Base-by-base conservation (phyloP, 2,329 filamentous ascomycete genomes). In the Alternaria ventricosa region DNA sequence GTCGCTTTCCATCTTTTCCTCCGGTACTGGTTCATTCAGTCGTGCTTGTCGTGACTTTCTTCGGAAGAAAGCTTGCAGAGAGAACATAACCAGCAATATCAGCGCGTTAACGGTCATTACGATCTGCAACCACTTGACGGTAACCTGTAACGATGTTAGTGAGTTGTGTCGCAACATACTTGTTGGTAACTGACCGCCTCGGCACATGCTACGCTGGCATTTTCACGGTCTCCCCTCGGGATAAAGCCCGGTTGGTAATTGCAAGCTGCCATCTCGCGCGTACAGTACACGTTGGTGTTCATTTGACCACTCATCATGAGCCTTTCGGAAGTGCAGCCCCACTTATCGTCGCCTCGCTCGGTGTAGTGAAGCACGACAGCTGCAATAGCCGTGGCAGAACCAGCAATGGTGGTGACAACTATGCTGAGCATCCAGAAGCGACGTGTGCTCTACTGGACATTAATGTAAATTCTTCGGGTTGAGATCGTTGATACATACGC, bases 81-180 rank as follows among this genome's bases (percentile, higher is more conserved):
- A 57, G 44, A 76, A 76, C 50, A 78, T 56, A 13, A 55, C 61
- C n/a, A 76, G 61, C 18, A 72, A 60, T 6, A 68, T 27, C 9
- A 73, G 60, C 0, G 66, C 60, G 25, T 68, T 66, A 15, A 75
- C 10, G 4, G 74, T 59, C 9, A 78, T 49, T 18, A 72, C 56
- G 28, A 78, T 64, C 36, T 76, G 74, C 18, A 77, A 25, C 74
- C 74, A 78, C 49, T 77, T 77, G 6, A 73, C 71, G 15, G 68
- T 63, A 8, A 68, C 57, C 75, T 76, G 45, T 10, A 15, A 1
- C 4, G 1, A 25, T 64, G 30, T 64, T n/a, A 68, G 61, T 30
- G 36, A 11, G 56, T 36, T n/a, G 22, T 36, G 9, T 25, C 4
- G 10, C 11, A 18, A 44, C 22, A 58, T 46, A 9, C 11, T 20